These are phyloP conservation scores for Balakata baccata DNA, from an alignment of 345 rosid species.

Conservation along the genomic window DNA sequence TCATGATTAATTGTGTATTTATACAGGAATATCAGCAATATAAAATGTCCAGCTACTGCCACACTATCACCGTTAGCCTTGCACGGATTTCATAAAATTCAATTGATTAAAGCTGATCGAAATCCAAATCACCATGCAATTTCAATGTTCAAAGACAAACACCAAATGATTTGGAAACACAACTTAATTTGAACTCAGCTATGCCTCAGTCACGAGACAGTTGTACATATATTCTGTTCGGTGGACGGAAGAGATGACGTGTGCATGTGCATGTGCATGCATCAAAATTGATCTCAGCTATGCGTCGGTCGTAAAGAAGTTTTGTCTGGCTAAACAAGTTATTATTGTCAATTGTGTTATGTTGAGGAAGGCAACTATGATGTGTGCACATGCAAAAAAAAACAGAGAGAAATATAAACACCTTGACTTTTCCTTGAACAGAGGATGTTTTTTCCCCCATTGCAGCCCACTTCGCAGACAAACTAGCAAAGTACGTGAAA, in stretches of 20 bases:
- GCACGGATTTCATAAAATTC: neutral
- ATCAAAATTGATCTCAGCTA: neutral
- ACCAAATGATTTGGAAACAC: neutral
- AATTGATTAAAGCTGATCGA: neutral
- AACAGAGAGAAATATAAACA: slow-evolving; percentile 21
- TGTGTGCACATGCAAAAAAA: neutral
- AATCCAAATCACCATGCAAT: slow-evolving; percentile 1
- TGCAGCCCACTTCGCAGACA: slow-evolving; percentile 76
- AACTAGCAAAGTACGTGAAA: slow-evolving; percentile 81
- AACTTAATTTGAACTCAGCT: neutral
- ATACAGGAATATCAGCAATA: neutral
- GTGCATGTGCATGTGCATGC: neutral
- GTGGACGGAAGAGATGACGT: neutral
- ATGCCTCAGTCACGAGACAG: neutral
- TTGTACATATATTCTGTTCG: neutral
- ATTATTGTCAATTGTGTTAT: neutral
- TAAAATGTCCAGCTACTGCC: neutral
- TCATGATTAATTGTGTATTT: too few species aligned
- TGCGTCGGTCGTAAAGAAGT: neutral
- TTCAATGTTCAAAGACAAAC: neutral
- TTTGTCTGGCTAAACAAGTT: neutral
- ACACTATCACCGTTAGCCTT: neutral
- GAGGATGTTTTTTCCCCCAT: slow-evolving; percentile 44
- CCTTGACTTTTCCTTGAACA: slow-evolving; percentile 78
- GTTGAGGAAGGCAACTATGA: neutral